Base-by-base conservation (phyloP, 441 rosid genomes). In the Gossypium armourianum region DNA sequence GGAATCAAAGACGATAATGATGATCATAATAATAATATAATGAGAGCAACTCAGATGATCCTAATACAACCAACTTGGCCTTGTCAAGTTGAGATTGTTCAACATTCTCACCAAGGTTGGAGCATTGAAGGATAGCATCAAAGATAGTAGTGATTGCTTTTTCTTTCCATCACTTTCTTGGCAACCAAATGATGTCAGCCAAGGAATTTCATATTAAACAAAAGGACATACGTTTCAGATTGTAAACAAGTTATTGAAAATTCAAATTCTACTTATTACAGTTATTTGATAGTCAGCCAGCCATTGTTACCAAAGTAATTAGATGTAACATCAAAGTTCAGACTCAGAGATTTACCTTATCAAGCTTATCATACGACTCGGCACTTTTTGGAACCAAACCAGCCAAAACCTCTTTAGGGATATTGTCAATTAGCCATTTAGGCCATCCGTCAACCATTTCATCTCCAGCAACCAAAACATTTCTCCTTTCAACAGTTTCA, bases 321-420 rank as follows among this genome's bases (percentile, higher is more conserved):
- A 53, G 15, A 23, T 58, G 40, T 59, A 50, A 12, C 55, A 72
- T 32, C 53, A 19, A 36, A 21, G 20, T 70, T 36, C 3, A 28
- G 67, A 36, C 45, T 36, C 12, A 36, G 45, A 8, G 1, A 13
- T 43, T 64, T 45, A 86, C 92, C 84, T 86, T 86, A 21, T 81
- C 86, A 74, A 88, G 73, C 81, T 86, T 86, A 21, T 77, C 85
- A 73, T 84, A 88, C 17, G 80, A 79, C 7, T 85, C 92, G 0
- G 88, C 90, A 66, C 92, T 81, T 21, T 77, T 88, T 0, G 87
- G 90, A 64, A 80, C 80, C 80, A 88, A 78, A 56, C 87, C 84
- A 53, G 80, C 81, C 70, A 84, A 75, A 72, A 72, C 85, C 59
- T 78, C 78, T 69, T n/a, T 79, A 4, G 88, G 85, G 73, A 86